Evolutionary conservation across 345 rosid species (phyloP), one percentile per base, ranked within the genome.

Genomic region (Populus davidiana): DNA sequence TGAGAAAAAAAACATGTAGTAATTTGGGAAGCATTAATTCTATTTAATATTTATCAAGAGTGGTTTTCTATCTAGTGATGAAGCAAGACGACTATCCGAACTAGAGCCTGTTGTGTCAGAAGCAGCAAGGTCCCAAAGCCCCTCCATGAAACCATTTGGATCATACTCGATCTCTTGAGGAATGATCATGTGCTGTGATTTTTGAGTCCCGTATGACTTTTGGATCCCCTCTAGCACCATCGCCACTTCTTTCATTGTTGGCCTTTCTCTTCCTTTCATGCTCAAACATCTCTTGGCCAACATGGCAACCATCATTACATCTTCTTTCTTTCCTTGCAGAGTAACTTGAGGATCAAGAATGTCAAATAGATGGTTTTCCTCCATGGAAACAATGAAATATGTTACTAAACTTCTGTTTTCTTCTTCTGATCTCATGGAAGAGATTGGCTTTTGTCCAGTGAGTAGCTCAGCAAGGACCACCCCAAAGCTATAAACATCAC

Each of bases 191-290:
- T 25, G 38, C 6, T 16, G 17, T 33, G 35, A 17, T 14, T 14
- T 18, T 43, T 2, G 69, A 36, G 14, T 9, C n/a, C 9, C 49
- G n/a, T 59, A n/a, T 6, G 27, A 54, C n/a, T 21, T 5, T 59
- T 31, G 29, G 1, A 73, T 39, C 36, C 39, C 43, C 43, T 74
- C 77, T 20, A 74, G 17, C 77, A n/a, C 77, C 68, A 74, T 39
- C 0, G 77, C 38, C 54, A 62, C 77, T 25, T n/a, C n/a, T 17
- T 61, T 62, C 69, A 74, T 74, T 7, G 77, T 74, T 3, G 77
- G 77, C 36, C 77, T 39, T 18, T 74, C 63, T 21, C 27, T 73
- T 16, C 77, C 56, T 4, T 73, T 62, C 56, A 59, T 21, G 38
- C 41, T 39, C 56, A 62, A 27, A n/a, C 77, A 73, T 25, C 54